Base-by-base conservation (phyloP, 495 filamentous ascomycete species). In the Penicillium turbatum region DNA sequence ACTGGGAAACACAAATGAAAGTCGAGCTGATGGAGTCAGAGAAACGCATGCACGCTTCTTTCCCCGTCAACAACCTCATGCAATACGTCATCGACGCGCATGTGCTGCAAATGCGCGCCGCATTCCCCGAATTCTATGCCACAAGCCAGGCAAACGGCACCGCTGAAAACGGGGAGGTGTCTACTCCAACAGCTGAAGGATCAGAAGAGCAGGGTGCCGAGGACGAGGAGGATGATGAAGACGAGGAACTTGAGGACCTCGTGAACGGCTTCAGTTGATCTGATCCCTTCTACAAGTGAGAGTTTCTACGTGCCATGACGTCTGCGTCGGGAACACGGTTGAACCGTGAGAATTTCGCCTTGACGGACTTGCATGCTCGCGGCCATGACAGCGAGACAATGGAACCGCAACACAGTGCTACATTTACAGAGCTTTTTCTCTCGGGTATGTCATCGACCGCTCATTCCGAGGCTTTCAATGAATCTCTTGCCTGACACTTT, bases 1-100 rank as follows among this genome's bases (percentile, higher is more conserved):
- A 84, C n/a, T 75, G 76, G 58, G 76, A 81, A 29, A 74, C 77
- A 0, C 81, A 85, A 60, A 79, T 80, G 42, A 77, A 83, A 56
- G 64, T 84, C 10, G 76, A 83, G 44, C 61, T 86, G 26, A 72
- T 88, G 21, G 74, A 81, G 56, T 53, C 72, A 7, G 74, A 77
- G 46, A 68, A 70, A 48, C 67, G 63, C 34, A 67, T 77, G 43
- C 74, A 76, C 48, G 45, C 71, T 16, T 58, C 59, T 39, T 51
- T 73, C 15, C 68, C 67, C 5, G 72, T 77, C 24, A 68, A 63
- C 56, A 70, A 77, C 43, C 68, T 77, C 44, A 67, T 67, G 61
- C 54, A 67, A 40, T 67, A 67, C 11, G 43, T 67, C 8, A n/a
- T 67, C 19, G 52, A 54, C 2, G 61, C 64, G 32, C 64, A 67